Evolutionary conservation across 2,329 filamentous ascomycete genomes (phyloP), one percentile per base, ranked within the genome.

Genomic region (Epichloe typhina): DNA sequence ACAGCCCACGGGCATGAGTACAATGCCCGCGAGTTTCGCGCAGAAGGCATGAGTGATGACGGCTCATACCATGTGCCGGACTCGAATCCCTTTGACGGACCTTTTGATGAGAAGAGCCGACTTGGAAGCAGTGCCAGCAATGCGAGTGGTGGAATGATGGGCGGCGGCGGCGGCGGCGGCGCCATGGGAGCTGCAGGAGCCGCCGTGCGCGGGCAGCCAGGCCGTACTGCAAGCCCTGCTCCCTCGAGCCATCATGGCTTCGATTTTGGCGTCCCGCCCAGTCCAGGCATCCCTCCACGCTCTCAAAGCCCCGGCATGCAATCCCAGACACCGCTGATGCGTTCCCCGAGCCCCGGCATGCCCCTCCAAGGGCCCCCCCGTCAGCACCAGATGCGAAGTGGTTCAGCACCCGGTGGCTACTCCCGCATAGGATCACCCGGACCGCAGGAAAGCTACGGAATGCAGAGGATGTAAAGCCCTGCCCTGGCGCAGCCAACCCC

Each of bases 1-100:
- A 55, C 59, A 45, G 64, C 54, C 43, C 50, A 59, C 33, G 58
- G 54, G 26, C 55, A 57, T 3, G 60, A 60, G 44, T 53, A 56
- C 46, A 55, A 58, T 40, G 54, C 55, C n/a, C 45, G 50, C 17
- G 42, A 47, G 39, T 53, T 56, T 43, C 53, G 48, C 17, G 48
- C 51, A 39, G 49, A 52, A 39, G 50, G 54, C 35, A 46, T 52
- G 35, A 39, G 47, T 40, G 51, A 55, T 37, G 41, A 43, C 41
- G 51, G 54, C 41, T 54, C 56, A 11, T 57, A 55, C 46, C 55
- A 57, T 12, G 53, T 52, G 9, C 50, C 53, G 17, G 56, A 54
- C 26, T 50, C 55, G 9, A 55, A 47, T 17, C 46, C 50, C 3
- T 54, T 52, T 4, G 21, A 45, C n/a, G 52, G 50, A 8, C 52